Evolutionary conservation across 1,139 yeast genomes (phyloP).

Genomic region (Kazachstania sp.): DNA sequence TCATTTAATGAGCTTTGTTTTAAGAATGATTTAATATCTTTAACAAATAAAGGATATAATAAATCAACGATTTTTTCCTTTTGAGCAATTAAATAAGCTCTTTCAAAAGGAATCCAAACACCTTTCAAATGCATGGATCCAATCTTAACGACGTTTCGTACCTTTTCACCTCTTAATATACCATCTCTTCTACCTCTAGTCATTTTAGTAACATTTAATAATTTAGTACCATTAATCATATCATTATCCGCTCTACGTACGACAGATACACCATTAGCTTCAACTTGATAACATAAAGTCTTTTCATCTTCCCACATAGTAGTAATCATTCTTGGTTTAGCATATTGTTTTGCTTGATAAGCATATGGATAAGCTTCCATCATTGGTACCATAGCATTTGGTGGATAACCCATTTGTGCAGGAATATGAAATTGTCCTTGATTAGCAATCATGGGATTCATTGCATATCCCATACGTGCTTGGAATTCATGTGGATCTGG

Average conservation of each 20-base stretch:
- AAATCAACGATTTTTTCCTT: conserved; percentile 80
- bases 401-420: background rate
- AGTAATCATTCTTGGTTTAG: conserved; percentile 72
- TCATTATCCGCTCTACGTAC: conserved; percentile 89
- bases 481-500: conserved; percentile 4
- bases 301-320: conserved; percentile 98
- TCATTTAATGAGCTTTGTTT: conserved; percentile 19
- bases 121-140: conserved; percentile 97
- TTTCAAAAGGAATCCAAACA: conserved; percentile 94
- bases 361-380: conserved; percentile 3
- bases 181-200: conserved; percentile 97
- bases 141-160: conserved; percentile 85
- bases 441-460: background rate
- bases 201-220: conserved; percentile 88
- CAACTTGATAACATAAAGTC: conserved; percentile 90
- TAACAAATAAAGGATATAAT: conserved; percentile 79
- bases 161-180: conserved; percentile 77
- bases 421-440: background rate
- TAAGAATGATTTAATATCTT: conserved; percentile 43
- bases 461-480: background rate
- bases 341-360: conserved; percentile 1
- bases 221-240: conserved; percentile 91
- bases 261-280: conserved; percentile 82
- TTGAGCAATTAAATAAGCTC: conserved; percentile 87
- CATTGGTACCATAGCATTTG: conserved; percentile 1